Evolutionary conservation across 495 filamentous ascomycete species (phyloP).

Genomic region (Podospora pseudocomata): DNA sequence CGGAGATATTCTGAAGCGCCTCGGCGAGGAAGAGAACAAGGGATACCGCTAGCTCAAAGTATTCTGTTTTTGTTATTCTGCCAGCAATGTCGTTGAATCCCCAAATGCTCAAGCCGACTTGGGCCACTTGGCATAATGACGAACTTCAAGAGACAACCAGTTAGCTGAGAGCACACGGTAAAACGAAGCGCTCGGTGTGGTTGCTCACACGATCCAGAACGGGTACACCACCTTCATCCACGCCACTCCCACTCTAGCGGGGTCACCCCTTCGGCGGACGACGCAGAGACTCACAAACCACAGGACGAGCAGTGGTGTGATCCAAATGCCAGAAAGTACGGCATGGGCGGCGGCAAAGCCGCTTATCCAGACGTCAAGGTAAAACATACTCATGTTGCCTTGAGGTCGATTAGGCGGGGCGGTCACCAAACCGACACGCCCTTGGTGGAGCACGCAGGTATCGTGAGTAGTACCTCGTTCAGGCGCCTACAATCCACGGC

Average conservation of each 20-base stretch:
- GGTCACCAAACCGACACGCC: not conserved
- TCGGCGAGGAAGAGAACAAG: not conserved
- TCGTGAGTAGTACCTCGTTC: not conserved
- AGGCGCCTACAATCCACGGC: not conserved
- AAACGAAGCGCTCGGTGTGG: not conserved
- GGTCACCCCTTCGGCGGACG: slow-evolving; percentile 23
- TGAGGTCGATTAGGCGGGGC: not conserved
- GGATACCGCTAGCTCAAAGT: not conserved
- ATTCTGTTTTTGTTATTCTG: not conserved
- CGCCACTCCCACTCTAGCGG: slow-evolving; percentile 20
- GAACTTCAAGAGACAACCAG: not conserved
- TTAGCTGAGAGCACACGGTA: slow-evolving; percentile 3
- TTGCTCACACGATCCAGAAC: slow-evolving; percentile 23
- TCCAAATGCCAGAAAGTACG: slow-evolving; percentile 14
- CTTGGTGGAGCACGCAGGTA: not conserved
- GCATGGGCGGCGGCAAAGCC: slow-evolving; percentile 4
- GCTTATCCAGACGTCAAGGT: not conserved
- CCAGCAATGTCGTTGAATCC: not conserved
- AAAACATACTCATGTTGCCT: not conserved
- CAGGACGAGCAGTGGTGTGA: slow-evolving; percentile 20
- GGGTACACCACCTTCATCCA: slow-evolving; percentile 26
- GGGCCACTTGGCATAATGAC: not conserved
- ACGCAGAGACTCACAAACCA: slow-evolving; percentile 24
- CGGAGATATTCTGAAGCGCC: slow-evolving; percentile 17
- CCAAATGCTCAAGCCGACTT: not conserved